Percentiles rank a stretch among this genome's conserved stretches.
These are phyloP conservation scores for Acer negundo DNA, from an alignment of 345 rosid genomes.

Conservation along the genomic window DNA sequence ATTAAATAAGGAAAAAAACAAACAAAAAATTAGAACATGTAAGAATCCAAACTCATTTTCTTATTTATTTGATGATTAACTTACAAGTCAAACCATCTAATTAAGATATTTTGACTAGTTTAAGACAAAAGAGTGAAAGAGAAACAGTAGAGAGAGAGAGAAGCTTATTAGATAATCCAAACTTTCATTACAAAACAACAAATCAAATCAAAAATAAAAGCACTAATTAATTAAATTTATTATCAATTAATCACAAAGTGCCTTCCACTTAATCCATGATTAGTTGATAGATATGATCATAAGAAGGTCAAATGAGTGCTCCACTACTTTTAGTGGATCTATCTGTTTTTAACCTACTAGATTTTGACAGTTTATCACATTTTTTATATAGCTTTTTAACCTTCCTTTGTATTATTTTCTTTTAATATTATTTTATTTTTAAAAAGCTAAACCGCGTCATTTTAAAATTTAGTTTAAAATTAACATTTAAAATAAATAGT, in stretches of 20 bases:
- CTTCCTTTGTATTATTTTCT: too few relatives aligned
- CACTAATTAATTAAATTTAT: background rate
- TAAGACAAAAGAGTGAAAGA: background rate
- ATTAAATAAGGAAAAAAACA: too few relatives aligned
- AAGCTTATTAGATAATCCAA: slow-evolving; percentile 5
- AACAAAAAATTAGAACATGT: too few relatives aligned
- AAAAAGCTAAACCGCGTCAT: too few relatives aligned
- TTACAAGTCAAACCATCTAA: background rate
- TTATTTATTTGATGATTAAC: background rate
- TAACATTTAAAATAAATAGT: too few relatives aligned
- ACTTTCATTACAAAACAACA: background rate
- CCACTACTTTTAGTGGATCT: slow-evolving; percentile 19
- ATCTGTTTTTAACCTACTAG: background rate
- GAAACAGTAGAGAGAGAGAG: too few relatives aligned
- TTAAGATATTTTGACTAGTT: background rate
- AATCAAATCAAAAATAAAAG: background rate
- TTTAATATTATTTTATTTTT: too few relatives aligned
- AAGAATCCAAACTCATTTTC: background rate
- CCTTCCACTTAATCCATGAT: slow-evolving; percentile 10
- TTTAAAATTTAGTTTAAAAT: too few relatives aligned
- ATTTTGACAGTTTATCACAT: background rate
- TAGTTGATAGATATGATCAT: background rate
- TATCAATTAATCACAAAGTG: background rate
- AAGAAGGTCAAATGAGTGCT: slow-evolving; percentile 19
- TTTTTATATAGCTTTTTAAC: too few relatives aligned